These are phyloP conservation scores for Debaryomycetaceae sp. DNA, from an alignment of 1,139 yeast species.

Conservation along the genomic window DNA sequence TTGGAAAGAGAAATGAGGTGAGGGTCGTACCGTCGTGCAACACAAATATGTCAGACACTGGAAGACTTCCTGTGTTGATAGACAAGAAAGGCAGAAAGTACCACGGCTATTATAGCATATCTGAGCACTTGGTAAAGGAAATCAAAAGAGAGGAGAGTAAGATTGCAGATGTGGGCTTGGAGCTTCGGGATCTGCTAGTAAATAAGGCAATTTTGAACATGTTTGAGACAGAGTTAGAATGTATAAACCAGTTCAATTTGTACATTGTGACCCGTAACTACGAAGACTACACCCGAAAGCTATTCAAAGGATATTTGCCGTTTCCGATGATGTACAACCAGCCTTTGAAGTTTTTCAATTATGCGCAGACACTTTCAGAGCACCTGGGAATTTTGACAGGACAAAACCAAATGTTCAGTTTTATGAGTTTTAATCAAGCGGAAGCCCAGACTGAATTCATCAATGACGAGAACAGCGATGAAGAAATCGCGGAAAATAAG, in stretches of 20 bases:
- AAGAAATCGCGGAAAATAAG: slow-evolving; percentile 29
- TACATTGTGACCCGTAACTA: slow-evolving; percentile 62
- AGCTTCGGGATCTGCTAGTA: slow-evolving; percentile 17
- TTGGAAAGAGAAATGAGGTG: slow-evolving; percentile 12
- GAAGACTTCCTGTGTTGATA: slow-evolving; percentile 55
- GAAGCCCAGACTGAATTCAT: slow-evolving; percentile 28
- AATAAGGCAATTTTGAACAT: slow-evolving; percentile 26
- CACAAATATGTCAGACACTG: slow-evolving; percentile 51
- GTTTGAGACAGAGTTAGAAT: slow-evolving; percentile 37
- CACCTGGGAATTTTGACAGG: slow-evolving; percentile 35
- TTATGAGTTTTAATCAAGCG: slow-evolving; percentile 13
- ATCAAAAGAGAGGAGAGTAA: slow-evolving; percentile 15
- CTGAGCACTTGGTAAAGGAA: slow-evolving; percentile 22
- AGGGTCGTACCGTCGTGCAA: slow-evolving; percentile 54
- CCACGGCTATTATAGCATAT: slow-evolving; percentile 52
- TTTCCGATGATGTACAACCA: slow-evolving; percentile 87
- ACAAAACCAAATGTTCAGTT: slow-evolving; percentile 27
- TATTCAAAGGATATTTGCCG: slow-evolving; percentile 57
- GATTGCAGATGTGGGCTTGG: neutral
- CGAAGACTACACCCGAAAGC: slow-evolving; percentile 59
- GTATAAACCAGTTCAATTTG: slow-evolving; percentile 57
- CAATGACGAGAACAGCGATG: slow-evolving; percentile 18
- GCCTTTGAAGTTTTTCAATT: slow-evolving; percentile 51
- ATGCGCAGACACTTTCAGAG: slow-evolving; percentile 46
- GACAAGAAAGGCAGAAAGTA: slow-evolving; percentile 10